Evolutionary conservation across 441 rosid species (phyloP), one percentile per base, ranked within the genome.

Genomic region (Eutrema salsugineum): DNA sequence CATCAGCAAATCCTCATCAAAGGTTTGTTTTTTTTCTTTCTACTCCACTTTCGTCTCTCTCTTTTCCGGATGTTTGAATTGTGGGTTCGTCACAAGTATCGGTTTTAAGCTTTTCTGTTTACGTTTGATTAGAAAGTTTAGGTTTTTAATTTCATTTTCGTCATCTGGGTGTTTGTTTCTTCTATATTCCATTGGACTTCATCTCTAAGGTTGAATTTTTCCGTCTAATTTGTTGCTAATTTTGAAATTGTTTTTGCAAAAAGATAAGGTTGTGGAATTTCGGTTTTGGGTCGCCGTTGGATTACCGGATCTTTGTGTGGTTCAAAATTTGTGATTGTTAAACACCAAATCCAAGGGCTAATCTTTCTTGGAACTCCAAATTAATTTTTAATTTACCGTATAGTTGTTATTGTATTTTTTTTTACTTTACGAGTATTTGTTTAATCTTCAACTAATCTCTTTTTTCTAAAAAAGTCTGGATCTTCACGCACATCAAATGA

Each of bases 1-100:
- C 67, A 40, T 48, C 9, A 93, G 71, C 48, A 84, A 63, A 64
- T 81, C 94, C 15, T 82, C 72, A 1, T 70, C 86, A 32, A 89
- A 89, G 98, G 98, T 89, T 51, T 40, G 73, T 33, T 53, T 53
- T 44, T 67, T 47, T 66, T 11, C 3, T 0, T 22, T 6, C 16
- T 69, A 35, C 47, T 69, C 44, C 19, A 5, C 19, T 40, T 68
- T 7, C 17, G 32, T n/a, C 19, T 40, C 19, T 0, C 44, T 28
- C 47, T 51, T 32, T 12, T 8, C 7, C 33, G 8, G 8, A 33
- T 20, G 33, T 33, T n/a, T 9, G 39, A 22, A 3, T 71, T 27
- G 11, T 44, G 65, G 65, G 12, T 46, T 72, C 11, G 20, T 44
- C 36, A 39, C 38, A 36, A 58, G 48, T 5, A 36, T 66, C 0